Conservation (phyloP, 2,329 filamentous ascomycete genomes). For the Cladosporium halotolerans region DNA sequence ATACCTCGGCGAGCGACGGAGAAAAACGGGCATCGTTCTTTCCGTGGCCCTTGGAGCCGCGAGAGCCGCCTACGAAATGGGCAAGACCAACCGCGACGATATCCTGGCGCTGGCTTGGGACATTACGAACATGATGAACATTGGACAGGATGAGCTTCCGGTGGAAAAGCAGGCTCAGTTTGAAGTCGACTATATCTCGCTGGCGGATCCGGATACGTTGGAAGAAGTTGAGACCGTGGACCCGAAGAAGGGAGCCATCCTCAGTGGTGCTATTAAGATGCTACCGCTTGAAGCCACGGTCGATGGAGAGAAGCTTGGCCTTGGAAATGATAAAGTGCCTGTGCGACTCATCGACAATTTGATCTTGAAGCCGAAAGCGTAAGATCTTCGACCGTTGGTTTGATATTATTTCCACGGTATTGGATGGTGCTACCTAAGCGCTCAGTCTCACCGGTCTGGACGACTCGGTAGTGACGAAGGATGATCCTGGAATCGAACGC, state of each 20-base stretch:
- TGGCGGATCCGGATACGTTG: conserved; percentile 79
- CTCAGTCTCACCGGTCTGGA: too few relatives aligned
- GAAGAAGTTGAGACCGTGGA: conserved; percentile 71
- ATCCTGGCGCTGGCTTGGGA: conserved; percentile 67
- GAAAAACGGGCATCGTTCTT: conserved; percentile 66
- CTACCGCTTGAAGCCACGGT: conserved; percentile 65
- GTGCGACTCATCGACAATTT: conserved; percentile 95
- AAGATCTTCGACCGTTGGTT: too few relatives aligned
- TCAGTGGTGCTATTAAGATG: conserved; percentile 91
- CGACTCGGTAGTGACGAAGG: too few relatives aligned
- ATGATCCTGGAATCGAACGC: too few relatives aligned
- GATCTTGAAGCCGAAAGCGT: conserved; percentile 40
- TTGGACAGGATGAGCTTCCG: conserved; percentile 56
- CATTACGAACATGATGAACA: conserved; percentile 50
- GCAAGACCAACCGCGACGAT: conserved; percentile 51
- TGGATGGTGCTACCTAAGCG: not conserved
- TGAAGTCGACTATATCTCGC: conserved; percentile 85
- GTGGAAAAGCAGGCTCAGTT: conserved; percentile 61
- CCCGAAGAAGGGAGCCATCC: conserved; percentile 63
- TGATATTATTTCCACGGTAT: not conserved
- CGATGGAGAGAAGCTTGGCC: conserved; percentile 61
- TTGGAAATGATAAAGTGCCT: conserved; percentile 66
- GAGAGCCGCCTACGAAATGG: conserved; percentile 57
- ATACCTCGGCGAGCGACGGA: conserved; percentile 72
- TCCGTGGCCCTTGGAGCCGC: conserved; percentile 63